phyloP scores from a whole-genome alignment of 352 stramenopile species.

The Phytopythium delawarense region DNA sequence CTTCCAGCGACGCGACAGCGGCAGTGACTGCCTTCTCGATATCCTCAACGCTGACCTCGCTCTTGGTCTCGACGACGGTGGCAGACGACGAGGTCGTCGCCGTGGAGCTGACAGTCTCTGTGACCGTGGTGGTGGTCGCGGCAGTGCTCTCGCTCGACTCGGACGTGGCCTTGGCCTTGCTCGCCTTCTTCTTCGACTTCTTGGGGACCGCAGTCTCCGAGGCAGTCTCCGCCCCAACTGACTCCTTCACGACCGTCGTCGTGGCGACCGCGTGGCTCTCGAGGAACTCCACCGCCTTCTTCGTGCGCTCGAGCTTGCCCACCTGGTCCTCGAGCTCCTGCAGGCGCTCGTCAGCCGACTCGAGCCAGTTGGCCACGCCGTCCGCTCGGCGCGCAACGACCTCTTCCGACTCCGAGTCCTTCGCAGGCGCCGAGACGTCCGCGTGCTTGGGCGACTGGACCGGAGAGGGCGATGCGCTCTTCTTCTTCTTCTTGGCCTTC shows the following conservation, averaged over 20 bases:
- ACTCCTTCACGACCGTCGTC: slow-evolving; percentile 1
- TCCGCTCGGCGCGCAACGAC: slow-evolving; percentile 8
- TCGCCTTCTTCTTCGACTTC: slow-evolving; percentile 10
- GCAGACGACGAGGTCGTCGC: slow-evolving; percentile 10
- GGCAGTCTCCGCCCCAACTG: not conserved
- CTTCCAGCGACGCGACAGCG: slow-evolving; percentile 16
- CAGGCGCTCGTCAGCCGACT: slow-evolving; percentile 12
- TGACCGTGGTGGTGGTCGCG: slow-evolving; percentile 14
- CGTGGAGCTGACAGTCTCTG: not conserved
- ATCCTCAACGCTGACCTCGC: not conserved
- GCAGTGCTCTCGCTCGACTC: not conserved
- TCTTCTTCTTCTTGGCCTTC: slow-evolving; percentile 18
- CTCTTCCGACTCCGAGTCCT: slow-evolving; percentile 3
- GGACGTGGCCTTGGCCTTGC: slow-evolving; percentile 12
- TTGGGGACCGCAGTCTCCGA: slow-evolving; percentile 10
- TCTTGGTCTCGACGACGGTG: slow-evolving; percentile 15
- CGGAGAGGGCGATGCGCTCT: slow-evolving; percentile 2
- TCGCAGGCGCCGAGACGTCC: not conserved
- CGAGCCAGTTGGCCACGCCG: slow-evolving; percentile 11
- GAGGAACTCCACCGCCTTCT: slow-evolving; percentile 28
- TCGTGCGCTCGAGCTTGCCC: slow-evolving; percentile 31
- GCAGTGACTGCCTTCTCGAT: slow-evolving; percentile 9
- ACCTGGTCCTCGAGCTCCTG: slow-evolving; percentile 30
- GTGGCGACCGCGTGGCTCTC: slow-evolving; percentile 9
- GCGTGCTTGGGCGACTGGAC: slow-evolving; percentile 7